These are phyloP conservation scores for Potentilla sterilis DNA, from an alignment of 306 rosid species.

Conservation along the genomic window DNA sequence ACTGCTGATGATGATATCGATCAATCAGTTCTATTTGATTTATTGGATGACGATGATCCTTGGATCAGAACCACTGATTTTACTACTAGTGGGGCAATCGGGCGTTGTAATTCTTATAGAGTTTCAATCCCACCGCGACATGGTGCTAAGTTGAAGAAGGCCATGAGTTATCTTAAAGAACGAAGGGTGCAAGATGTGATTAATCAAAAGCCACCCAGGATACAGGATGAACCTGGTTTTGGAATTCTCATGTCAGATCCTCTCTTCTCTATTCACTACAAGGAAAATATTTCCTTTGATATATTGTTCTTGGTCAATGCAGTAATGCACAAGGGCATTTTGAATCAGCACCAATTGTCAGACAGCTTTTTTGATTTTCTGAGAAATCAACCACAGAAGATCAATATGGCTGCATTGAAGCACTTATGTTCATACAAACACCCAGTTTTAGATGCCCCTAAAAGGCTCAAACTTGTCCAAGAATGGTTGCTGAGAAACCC, in stretches of 20 bases:
- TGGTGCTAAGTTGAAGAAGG: constrained; percentile 53
- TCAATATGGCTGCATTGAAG: constrained; percentile 75
- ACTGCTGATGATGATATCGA: constrained; percentile 83
- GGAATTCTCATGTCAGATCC: constrained; percentile 47
- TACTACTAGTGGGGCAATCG: constrained; percentile 80
- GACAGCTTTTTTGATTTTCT: constrained; percentile 54
- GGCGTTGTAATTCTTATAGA: constrained; percentile 66
- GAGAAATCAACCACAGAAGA: constrained; percentile 52
- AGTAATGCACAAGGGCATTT: constrained; percentile 58
- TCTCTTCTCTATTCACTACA: constrained; percentile 50
- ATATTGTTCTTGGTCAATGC: constrained; percentile 69
- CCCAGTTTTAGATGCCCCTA: constrained; percentile 60
- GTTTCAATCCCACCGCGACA: constrained; percentile 75
- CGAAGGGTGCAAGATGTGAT: constrained; percentile 43
- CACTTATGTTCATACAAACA: constrained; percentile 57
- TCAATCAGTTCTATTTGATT: constrained; percentile 50
- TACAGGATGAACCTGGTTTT: constrained; percentile 59
- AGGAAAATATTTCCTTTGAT: constrained; percentile 54
- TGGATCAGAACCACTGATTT: constrained; percentile 92
- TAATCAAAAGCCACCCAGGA: constrained; percentile 36
- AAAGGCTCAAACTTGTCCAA: constrained; percentile 58
- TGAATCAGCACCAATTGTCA: constrained; percentile 61
- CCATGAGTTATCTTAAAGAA: constrained; percentile 46
- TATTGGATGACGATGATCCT: constrained; percentile 89
- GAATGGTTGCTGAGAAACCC: constrained; percentile 70